Conservation (phyloP, 2,329 filamentous ascomycete genomes). For the Trichoderma aggressivum region DNA sequence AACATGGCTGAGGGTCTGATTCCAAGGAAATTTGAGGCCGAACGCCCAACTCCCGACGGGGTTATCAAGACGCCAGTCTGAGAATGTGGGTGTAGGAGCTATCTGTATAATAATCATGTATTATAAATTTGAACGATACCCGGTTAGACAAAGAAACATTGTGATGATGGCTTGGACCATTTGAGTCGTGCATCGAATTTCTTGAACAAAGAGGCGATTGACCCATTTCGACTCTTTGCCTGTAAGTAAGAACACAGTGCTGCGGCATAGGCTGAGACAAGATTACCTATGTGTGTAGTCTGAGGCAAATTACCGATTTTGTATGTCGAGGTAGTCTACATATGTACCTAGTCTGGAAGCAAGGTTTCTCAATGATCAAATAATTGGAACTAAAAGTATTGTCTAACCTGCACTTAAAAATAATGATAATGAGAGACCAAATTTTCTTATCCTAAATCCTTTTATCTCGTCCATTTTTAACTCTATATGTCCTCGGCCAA, state of each 20-base stretch:
- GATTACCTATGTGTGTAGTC: no score
- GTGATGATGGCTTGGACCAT: not conserved
- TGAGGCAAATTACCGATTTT: no score
- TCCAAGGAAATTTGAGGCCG: conserved; percentile 53
- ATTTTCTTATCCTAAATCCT: no score
- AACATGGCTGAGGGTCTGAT: conserved; percentile 68
- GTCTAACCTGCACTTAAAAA: no score
- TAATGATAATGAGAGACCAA: no score
- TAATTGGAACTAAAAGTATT: no score
- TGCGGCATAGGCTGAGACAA: not conserved
- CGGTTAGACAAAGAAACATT: not conserved
- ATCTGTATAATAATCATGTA: conserved; percentile 8
- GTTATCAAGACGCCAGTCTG: conserved; percentile 42
- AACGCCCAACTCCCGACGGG: conserved; percentile 36
- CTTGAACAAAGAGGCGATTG: not conserved
- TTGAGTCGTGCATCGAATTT: not conserved
- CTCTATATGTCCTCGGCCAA: no score
- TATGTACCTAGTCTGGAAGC: no score
- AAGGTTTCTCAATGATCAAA: no score
- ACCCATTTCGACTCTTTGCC: not conserved
- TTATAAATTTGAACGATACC: conserved; percentile 20
- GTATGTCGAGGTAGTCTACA: not conserved
- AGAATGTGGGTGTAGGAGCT: not conserved
- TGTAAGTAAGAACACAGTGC: not conserved
- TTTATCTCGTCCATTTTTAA: no score